phyloP scores from a whole-genome alignment of 352 stramenopile species.

The Phytophthora rubi region DNA sequence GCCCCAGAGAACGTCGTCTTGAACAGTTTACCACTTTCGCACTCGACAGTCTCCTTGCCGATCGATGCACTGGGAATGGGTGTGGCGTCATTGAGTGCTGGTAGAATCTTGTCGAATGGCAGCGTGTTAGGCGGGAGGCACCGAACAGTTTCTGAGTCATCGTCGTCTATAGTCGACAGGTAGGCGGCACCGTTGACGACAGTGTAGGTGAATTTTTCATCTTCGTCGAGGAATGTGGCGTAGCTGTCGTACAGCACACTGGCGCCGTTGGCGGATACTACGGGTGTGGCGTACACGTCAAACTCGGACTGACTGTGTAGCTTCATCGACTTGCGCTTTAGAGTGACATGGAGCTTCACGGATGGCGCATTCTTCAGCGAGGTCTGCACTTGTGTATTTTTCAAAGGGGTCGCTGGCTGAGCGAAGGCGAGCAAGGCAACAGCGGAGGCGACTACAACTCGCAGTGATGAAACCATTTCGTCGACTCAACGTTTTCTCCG shows the following conservation, averaged over 20 bases:
- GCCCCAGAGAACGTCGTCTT: conserved; percentile 40
- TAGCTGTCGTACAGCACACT: conserved; percentile 37
- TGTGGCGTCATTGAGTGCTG: conserved; percentile 25
- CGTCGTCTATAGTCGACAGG: conserved; percentile 11
- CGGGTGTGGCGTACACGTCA: conserved; percentile 33
- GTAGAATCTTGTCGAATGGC: conserved; percentile 37
- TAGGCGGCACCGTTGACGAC: conserved; percentile 37
- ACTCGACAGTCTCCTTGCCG: conserved; percentile 25
- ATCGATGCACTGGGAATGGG: conserved; percentile 32
- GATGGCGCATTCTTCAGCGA: conserved; percentile 24
- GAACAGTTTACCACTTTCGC: conserved; percentile 36
- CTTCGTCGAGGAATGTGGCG: conserved; percentile 23
- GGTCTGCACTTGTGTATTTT: neutral
- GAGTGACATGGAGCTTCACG: conserved; percentile 33
- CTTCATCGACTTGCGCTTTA: conserved; percentile 39
- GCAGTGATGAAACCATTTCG: neutral
- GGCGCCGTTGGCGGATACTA: conserved; percentile 17
- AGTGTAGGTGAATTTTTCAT: conserved; percentile 25
- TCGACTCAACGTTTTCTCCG: neutral
- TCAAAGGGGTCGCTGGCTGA: neutral
- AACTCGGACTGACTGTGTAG: conserved; percentile 37
- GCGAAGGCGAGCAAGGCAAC: neutral
- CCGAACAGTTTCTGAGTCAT: conserved; percentile 9
- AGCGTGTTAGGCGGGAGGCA: conserved; percentile 31
- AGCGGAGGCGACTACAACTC: neutral